These are phyloP conservation scores for Ogataea glucozyma DNA, from an alignment of 805 yeast genomes.

Conservation along the genomic window DNA sequence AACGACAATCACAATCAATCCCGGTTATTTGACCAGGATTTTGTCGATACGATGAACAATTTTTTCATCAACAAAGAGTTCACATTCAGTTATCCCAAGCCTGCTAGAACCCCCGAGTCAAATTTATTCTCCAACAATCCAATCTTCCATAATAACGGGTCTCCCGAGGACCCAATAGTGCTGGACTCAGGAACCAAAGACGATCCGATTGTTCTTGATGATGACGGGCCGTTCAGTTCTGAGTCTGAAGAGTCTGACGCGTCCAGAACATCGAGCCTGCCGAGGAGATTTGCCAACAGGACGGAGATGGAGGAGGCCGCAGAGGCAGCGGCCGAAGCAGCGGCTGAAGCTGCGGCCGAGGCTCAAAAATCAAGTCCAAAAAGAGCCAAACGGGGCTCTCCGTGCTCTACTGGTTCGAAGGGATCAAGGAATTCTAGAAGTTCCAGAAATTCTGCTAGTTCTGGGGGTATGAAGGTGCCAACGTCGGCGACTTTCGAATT, in stretches of 20 bases:
- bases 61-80: conserved; percentile 7
- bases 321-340: neutral
- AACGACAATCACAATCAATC: neutral
- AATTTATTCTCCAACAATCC: neutral
- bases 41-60: conserved; percentile 10
- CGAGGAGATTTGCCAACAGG: neutral
- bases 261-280: neutral
- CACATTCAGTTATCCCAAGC: conserved; percentile 1
- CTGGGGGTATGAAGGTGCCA: conserved; percentile 3
- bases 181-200: conserved; percentile 33
- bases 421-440: neutral
- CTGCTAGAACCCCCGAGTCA: neutral
- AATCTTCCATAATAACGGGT: conserved; percentile 15
- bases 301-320: conserved; percentile 6
- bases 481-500: conserved; percentile 7
- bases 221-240: no score
- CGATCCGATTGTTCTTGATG: conserved; percentile 33
- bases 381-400: neutral
- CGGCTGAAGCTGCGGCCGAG: conserved; percentile 2
- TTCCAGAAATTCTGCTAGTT: no score
- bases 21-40: conserved; percentile 4
- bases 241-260: neutral
- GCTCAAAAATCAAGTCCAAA: neutral
- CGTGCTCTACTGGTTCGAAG: no score
- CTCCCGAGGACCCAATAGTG: conserved; percentile 28